These are phyloP conservation scores for Candida golubevii DNA, from an alignment of 805 yeast genomes.

Conservation along the genomic window DNA sequence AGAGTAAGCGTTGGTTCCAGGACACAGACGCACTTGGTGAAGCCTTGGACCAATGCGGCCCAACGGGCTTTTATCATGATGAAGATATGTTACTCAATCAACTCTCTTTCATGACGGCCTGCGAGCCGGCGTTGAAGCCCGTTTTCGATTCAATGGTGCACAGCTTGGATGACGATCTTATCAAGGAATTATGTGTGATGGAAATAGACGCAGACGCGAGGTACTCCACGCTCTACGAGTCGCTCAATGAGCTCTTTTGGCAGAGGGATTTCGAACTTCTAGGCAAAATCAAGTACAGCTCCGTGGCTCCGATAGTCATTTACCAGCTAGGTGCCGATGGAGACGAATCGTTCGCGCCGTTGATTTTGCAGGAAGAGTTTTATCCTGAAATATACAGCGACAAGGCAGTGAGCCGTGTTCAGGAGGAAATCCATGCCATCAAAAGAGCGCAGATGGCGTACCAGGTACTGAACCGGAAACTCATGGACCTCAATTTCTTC, in stretches of 20 bases:
- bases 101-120: constrained; percentile 14
- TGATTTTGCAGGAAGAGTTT: constrained; percentile 26
- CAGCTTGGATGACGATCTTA: constrained; percentile 23
- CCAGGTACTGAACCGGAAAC: constrained; percentile 19
- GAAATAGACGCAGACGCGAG: constrained; percentile 32
- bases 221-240: constrained; percentile 23
- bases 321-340: constrained; percentile 28
- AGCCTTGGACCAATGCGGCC: constrained; percentile 19
- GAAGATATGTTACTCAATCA: constrained; percentile 21
- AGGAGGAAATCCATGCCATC: constrained; percentile 19
- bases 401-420: constrained; percentile 16
- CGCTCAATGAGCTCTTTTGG: constrained; percentile 38
- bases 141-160: constrained; percentile 27
- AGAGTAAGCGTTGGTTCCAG: constrained; percentile 18
- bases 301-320: constrained; percentile 30
- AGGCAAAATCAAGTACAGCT: constrained; percentile 25
- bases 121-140: constrained; percentile 12
- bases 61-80: constrained; percentile 13
- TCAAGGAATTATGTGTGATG: constrained; percentile 24
- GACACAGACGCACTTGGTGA: constrained; percentile 18
- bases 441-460: constrained; percentile 17
- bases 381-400: constrained; percentile 35
- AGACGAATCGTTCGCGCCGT: constrained; percentile 17
- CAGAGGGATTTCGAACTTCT: constrained; percentile 25
- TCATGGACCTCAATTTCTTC: constrained; percentile 33